Evolutionary conservation across 2,329 filamentous ascomycete species (phyloP).

Genomic region (Fusarium annulatum): DNA sequence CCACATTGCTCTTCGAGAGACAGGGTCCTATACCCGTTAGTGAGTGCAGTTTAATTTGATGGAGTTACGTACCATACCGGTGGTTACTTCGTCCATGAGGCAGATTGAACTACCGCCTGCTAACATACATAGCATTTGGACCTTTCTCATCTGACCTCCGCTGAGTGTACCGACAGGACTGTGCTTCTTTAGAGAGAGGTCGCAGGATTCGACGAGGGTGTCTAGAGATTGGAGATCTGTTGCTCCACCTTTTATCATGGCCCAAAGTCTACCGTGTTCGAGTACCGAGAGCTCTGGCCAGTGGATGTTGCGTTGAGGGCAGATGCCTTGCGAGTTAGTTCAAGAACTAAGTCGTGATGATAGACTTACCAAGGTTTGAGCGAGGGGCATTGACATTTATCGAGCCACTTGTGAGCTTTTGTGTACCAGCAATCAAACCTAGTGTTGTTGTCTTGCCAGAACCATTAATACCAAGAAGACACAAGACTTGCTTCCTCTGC

Average conservation of each 20-base stretch:
- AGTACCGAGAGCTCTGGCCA: constrained; percentile 16
- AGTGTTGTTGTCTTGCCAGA: constrained; percentile 86
- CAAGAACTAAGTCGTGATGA: constrained; percentile 10
- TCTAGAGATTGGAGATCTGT: background rate
- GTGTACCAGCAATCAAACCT: constrained; percentile 81
- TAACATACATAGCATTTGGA: constrained; percentile 90
- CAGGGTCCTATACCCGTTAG: constrained; percentile 74
- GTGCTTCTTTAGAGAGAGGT: constrained; percentile 75
- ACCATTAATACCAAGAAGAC: constrained; percentile 86
- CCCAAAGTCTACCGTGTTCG: constrained; percentile 7
- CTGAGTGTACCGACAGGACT: constrained; percentile 78
- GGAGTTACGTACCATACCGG: constrained; percentile 41
- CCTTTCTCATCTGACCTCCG: constrained; percentile 86
- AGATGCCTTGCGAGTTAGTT: background rate
- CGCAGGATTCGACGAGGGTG: constrained; percentile 72
- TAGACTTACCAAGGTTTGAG: background rate
- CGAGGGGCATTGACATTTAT: background rate
- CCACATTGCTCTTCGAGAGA: constrained; percentile 86
- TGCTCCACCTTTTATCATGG: constrained; percentile 2
- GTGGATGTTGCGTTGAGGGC: constrained; percentile 17
- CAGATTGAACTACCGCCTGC: constrained; percentile 74
- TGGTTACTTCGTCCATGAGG: constrained; percentile 69
- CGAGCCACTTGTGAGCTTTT: constrained; percentile 42
- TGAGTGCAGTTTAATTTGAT: fast-evolving
- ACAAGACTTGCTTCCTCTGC: constrained; percentile 62